phyloP scores from a whole-genome alignment of 148 eudicot species.

The Rhododendron simsii region DNA sequence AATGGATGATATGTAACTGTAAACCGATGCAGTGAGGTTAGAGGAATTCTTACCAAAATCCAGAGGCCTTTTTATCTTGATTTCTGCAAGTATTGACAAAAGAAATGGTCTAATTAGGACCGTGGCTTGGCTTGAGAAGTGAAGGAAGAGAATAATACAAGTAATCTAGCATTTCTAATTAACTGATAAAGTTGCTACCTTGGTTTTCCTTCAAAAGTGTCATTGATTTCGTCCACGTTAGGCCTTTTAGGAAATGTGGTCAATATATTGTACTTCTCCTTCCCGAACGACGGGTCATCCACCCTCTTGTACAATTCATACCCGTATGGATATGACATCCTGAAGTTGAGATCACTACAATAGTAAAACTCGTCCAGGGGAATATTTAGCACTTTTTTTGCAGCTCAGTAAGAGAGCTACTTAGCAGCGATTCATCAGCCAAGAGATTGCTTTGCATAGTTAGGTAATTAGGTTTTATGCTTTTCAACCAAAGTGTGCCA shows the following conservation, averaged over 20 bases:
- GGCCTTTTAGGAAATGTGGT: constrained; percentile 66
- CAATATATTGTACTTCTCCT: constrained; percentile 68
- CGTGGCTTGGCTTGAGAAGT: not conserved
- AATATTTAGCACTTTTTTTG: not conserved
- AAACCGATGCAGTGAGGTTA: not conserved
- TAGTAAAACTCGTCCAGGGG: constrained; percentile 1
- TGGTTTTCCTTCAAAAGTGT: constrained; percentile 68
- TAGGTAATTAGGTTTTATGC: not conserved
- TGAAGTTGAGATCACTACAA: constrained; percentile 20
- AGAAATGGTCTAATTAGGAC: not conserved
- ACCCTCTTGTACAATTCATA: constrained; percentile 89
- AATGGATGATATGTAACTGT: not conserved
- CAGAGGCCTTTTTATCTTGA: constrained; percentile 35
- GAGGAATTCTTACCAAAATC: constrained; percentile 50
- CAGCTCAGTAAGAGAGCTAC: not conserved
- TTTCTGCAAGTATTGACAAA: constrained; percentile 37
- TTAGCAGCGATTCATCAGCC: not conserved
- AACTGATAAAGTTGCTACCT: constrained; percentile 32
- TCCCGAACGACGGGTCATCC: constrained; percentile 52
- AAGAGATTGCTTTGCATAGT: not conserved
- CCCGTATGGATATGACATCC: constrained; percentile 71
- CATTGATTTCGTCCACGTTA: constrained; percentile 57
- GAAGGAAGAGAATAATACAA: not conserved
- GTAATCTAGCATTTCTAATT: not conserved
- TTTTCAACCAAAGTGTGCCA: not conserved